phyloP scores from a whole-genome alignment of 2,329 filamentous ascomycete species.

The Cladosporium sp. region DNA sequence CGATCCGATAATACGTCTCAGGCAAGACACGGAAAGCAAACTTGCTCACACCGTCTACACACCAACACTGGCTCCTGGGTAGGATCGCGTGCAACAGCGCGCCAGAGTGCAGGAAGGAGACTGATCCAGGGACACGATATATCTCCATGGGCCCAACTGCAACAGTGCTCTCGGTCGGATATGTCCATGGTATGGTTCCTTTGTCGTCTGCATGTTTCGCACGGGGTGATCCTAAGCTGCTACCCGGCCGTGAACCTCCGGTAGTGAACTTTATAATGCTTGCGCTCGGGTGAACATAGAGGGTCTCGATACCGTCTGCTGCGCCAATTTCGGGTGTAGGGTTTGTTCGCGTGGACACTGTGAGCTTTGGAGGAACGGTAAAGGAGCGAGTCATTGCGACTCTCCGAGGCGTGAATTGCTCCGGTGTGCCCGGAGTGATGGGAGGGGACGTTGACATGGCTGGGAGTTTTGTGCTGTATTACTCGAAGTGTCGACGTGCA shows the following conservation, averaged over 20 bases:
- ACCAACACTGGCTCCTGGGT: conserved; percentile 90
- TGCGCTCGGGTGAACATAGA: conserved; percentile 69
- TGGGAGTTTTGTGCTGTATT: not conserved
- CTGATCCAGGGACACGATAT: conserved; percentile 79
- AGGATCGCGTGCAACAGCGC: conserved; percentile 80
- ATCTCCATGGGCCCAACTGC: conserved; percentile 76
- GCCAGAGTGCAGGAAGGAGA: conserved; percentile 83
- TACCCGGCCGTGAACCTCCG: conserved; percentile 26
- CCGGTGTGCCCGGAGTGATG: conserved; percentile 26
- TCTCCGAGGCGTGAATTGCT: conserved; percentile 21
- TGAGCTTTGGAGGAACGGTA: conserved; percentile 42
- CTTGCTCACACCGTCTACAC: conserved; percentile 75
- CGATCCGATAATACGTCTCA: conserved; percentile 86
- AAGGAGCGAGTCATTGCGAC: conserved; percentile 40
- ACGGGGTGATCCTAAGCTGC: conserved; percentile 31
- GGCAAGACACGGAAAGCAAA: conserved; percentile 84
- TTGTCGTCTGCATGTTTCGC: conserved; percentile 32
- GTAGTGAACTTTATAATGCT: conserved; percentile 65
- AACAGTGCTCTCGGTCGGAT: conserved; percentile 74
- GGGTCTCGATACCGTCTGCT: conserved; percentile 56
- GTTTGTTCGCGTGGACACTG: conserved; percentile 27
- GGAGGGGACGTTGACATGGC: conserved; percentile 20
- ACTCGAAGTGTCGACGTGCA: not conserved
- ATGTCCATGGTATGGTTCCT: conserved; percentile 66
- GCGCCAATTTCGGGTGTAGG: conserved; percentile 34